Conservation (phyloP, 1,139 yeast genomes). For the Debaryomycetaceae sp. region DNA sequence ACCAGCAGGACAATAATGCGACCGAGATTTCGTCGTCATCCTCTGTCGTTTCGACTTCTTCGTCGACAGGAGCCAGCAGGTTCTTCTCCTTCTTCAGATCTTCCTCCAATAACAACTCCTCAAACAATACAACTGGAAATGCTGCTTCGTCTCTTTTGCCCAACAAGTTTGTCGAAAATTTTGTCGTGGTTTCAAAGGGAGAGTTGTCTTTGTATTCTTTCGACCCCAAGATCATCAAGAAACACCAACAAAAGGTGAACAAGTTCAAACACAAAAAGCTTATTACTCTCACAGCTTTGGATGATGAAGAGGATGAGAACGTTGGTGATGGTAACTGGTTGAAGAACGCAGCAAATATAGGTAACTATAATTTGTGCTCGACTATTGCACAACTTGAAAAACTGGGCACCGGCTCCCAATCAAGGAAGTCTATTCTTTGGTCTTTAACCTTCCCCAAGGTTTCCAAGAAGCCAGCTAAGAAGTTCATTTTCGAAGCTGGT, state of each 20-base stretch:
- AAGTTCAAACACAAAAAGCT: constrained; percentile 24
- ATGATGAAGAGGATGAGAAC: constrained; percentile 19
- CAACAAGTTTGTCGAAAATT: constrained; percentile 43
- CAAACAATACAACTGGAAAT: constrained; percentile 1
- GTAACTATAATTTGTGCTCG: constrained; percentile 48
- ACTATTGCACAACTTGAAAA: constrained; percentile 45
- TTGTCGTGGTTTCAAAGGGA: constrained; percentile 58
- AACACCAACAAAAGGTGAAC: constrained; percentile 33
- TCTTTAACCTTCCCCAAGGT: constrained; percentile 40
- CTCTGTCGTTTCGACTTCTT: constrained; percentile 9
- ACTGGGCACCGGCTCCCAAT: constrained; percentile 6
- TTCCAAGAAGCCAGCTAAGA: constrained; percentile 31
- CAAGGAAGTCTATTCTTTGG: constrained; percentile 21
- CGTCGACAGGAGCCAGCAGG: constrained; percentile 15
- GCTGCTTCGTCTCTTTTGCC: not conserved
- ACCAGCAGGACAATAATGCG: constrained; percentile 30
- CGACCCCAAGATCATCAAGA: constrained; percentile 43
- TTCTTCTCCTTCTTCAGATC: constrained; percentile 20
- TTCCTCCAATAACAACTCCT: constrained; percentile 1
- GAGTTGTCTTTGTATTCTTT: constrained; percentile 53
- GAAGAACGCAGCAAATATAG: constrained; percentile 46
- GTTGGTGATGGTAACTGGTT: constrained; percentile 73
- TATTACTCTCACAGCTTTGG: constrained; percentile 12
- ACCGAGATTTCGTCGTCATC: constrained; percentile 19
- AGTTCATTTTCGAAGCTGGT: constrained; percentile 55